These are phyloP conservation scores for Gossypium ekmanianum DNA, from an alignment of 345 rosid genomes.

Conservation along the genomic window DNA sequence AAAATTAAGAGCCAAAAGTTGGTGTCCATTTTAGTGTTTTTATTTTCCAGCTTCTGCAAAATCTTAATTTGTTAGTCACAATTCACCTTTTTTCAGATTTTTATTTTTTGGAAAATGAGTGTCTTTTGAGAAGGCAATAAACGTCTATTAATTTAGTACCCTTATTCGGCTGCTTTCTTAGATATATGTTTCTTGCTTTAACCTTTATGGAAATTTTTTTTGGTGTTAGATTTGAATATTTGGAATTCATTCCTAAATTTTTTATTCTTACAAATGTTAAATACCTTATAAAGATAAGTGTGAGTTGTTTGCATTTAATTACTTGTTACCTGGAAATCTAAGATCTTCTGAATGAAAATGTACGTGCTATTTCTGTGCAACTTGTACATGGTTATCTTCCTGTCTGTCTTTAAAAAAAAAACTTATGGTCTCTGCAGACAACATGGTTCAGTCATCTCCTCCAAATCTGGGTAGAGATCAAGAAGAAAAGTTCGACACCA, in stretches of 20 bases:
- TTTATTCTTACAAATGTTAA: not conserved
- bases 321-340: not conserved
- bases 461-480: conserved; percentile 26
- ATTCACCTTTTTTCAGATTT: not conserved
- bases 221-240: not conserved
- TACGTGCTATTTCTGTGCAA: not conserved
- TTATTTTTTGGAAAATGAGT: not conserved
- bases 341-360: not conserved
- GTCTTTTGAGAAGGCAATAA: not conserved
- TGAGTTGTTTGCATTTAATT: not conserved
- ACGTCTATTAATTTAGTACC: not conserved
- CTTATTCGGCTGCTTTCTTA: not conserved
- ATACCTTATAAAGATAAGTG: not conserved
- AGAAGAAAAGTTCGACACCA: conserved; percentile 26
- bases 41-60: not conserved
- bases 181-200: not conserved
- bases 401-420: not conserved
- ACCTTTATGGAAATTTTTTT: not conserved
- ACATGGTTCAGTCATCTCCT: conserved; percentile 34
- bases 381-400: not conserved
- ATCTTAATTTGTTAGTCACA: not conserved
- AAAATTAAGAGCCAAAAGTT: not conserved
- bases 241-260: not conserved
- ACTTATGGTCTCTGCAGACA: conserved; percentile 10
- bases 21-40: not conserved